A percentile compares a stretch with the other conserved stretches of the same genome.
These are phyloP conservation scores for Erysimum pusillum DNA, from an alignment of 441 rosid genomes.

Conservation along the genomic window DNA sequence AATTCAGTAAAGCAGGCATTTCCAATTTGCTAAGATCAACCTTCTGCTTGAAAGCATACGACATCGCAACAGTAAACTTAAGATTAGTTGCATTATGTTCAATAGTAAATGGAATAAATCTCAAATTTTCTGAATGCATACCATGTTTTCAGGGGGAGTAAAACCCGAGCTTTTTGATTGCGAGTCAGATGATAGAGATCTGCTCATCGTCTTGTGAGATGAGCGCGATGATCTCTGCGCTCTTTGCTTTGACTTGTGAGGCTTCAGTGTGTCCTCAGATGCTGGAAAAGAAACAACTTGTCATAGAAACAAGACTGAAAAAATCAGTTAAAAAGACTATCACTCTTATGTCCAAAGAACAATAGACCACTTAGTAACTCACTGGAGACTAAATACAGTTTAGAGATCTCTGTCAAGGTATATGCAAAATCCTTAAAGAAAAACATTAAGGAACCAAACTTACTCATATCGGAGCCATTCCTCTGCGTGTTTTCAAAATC, in stretches of 20 bases:
- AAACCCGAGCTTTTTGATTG: conserved; percentile 85
- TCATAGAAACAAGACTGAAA: conserved; percentile 47
- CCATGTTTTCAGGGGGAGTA: conserved; percentile 75
- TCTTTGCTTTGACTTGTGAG: conserved; percentile 80
- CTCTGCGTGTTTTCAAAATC: conserved; percentile 70
- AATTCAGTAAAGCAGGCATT: conserved; percentile 89
- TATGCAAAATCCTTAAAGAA: neutral
- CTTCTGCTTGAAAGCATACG: conserved; percentile 52
- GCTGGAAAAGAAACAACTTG: conserved; percentile 65
- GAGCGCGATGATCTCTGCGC: conserved; percentile 80
- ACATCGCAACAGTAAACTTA: conserved; percentile 1
- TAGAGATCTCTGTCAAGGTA: neutral
- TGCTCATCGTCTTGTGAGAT: conserved; percentile 80
- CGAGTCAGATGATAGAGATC: conserved; percentile 84
- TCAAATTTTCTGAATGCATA: conserved; percentile 35
- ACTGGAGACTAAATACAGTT: neutral
- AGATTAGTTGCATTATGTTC: neutral
- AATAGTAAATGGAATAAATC: neutral
- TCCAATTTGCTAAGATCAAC: conserved; percentile 96
- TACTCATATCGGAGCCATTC: conserved; percentile 83
- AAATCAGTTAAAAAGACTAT: conserved; percentile 17
- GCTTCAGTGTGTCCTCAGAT: conserved; percentile 91
- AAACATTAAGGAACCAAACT: conserved; percentile 40
- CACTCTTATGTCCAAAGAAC: neutral
- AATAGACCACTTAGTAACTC: conserved; percentile 19